Conservation (phyloP, 2,329 filamentous ascomycete species). For the Colletotrichum sp. region DNA sequence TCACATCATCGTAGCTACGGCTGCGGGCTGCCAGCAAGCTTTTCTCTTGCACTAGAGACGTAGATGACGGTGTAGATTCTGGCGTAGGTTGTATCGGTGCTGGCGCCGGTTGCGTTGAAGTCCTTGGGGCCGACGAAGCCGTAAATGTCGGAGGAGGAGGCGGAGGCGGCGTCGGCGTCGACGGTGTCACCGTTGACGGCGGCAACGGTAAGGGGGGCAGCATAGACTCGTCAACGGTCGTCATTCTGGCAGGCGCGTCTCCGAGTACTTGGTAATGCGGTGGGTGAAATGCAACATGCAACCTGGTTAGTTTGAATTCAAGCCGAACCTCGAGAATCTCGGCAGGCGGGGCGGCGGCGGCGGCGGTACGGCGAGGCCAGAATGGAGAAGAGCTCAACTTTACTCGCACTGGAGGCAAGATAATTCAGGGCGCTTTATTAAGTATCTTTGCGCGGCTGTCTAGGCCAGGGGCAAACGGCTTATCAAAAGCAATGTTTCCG, state of each 20-base stretch:
- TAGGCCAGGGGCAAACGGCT: background rate
- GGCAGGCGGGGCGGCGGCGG: too few species aligned
- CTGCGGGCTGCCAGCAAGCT: background rate
- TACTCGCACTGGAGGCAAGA: background rate
- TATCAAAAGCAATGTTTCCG: background rate
- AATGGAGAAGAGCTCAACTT: background rate
- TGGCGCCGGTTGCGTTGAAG: background rate
- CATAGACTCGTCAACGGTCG: background rate
- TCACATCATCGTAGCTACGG: background rate
- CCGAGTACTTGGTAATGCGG: background rate
- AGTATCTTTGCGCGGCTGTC: background rate
- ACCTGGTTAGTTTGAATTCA: background rate
- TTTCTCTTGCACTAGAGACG: background rate
- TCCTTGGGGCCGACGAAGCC: background rate
- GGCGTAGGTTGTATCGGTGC: background rate
- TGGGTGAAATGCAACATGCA: background rate
- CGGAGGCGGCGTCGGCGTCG: background rate
- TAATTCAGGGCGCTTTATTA: background rate
- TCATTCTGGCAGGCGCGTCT: background rate
- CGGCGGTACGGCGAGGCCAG: background rate
- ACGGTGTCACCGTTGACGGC: background rate
- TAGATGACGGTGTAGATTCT: background rate
- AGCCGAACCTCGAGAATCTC: background rate
- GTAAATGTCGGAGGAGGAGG: background rate
- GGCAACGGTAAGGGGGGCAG: background rate